Base-by-base conservation (phyloP, 2,329 filamentous ascomycete species). In the Fonsecaea multimorphosa region DNA sequence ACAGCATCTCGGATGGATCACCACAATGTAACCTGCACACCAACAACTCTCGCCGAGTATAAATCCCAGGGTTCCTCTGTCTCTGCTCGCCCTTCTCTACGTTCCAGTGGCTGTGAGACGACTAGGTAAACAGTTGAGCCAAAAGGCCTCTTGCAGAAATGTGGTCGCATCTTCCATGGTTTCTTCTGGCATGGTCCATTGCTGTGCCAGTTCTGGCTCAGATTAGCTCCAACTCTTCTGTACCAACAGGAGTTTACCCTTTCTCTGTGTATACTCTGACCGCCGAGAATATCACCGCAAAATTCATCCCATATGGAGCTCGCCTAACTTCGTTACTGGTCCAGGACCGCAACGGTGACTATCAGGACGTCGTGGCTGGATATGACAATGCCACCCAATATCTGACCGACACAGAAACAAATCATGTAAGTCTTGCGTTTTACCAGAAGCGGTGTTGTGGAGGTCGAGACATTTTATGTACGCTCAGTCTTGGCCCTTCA, bases 281-380 rank as follows among this genome's bases (percentile, higher is more conserved):
- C 34, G 80, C 81, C 2, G 75, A 77, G 54, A 80, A 81, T 64
- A 83, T 83, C 71, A 82, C 80, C 32, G 81, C 80, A 40, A 81
- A 75, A 53, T 74, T 83, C 61, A 82, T 83, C 65, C 78, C 80
- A 0, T 82, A 83, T 63, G 81, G 81, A 3, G 81, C 81, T 24
- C 79, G 80, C 52, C 69, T 83, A 46, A 81, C 77, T 32, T 82
- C 80, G 7, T 70, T 83, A 40, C 74, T 81, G 52, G 81, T 85
- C n/a, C 80, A 81, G 19, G 82, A 84, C 67, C 80, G 82, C 65
- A 73, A 83, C 66, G 84, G 82, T 63, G 76, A 77, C 3, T 65
- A 74, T 14, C 82, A 84, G 71, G 83, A 85, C 71, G 77, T 85
- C 34, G 77, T 79, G 16, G 76, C 84, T 7, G 83, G 83, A 46